phyloP scores from a whole-genome alignment of 495 filamentous ascomycete genomes.

The Lophiostoma macrostomum region DNA sequence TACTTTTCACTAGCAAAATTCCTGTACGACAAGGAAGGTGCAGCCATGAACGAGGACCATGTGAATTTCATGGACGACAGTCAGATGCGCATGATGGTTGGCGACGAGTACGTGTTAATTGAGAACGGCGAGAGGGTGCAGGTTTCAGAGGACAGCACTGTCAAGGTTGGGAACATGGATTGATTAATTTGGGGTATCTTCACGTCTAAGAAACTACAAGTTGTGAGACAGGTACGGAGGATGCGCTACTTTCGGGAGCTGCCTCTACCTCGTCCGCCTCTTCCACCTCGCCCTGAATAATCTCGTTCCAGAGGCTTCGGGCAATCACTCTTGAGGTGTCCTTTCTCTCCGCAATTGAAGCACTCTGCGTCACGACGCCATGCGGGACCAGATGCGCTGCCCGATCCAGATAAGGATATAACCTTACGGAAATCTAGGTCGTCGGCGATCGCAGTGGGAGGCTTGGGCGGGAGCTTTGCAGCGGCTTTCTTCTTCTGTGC shows the following conservation, averaged over 20 bases:
- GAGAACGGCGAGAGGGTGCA: constrained; percentile 39
- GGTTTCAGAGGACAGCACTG: neutral
- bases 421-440: constrained; percentile 57
- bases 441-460: constrained; percentile 51
- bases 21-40: constrained; percentile 43
- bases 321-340: constrained; percentile 46
- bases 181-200: neutral
- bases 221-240: neutral
- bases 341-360: constrained; percentile 44
- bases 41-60: constrained; percentile 41
- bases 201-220: neutral
- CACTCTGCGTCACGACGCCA: constrained; percentile 37
- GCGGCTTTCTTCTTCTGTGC: constrained; percentile 34
- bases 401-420: constrained; percentile 47
- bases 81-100: constrained; percentile 48
- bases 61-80: constrained; percentile 45
- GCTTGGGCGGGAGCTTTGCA: constrained; percentile 33
- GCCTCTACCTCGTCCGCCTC: neutral
- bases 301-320: constrained; percentile 22
- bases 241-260: neutral
- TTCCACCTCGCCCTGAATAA: constrained; percentile 1
- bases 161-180: neutral
- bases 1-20: constrained; percentile 42
- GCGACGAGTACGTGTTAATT: constrained; percentile 46
- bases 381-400: constrained; percentile 12